These are phyloP conservation scores for Pythium guiyangense DNA, from an alignment of 352 stramenopile species.

Conservation along the genomic window DNA sequence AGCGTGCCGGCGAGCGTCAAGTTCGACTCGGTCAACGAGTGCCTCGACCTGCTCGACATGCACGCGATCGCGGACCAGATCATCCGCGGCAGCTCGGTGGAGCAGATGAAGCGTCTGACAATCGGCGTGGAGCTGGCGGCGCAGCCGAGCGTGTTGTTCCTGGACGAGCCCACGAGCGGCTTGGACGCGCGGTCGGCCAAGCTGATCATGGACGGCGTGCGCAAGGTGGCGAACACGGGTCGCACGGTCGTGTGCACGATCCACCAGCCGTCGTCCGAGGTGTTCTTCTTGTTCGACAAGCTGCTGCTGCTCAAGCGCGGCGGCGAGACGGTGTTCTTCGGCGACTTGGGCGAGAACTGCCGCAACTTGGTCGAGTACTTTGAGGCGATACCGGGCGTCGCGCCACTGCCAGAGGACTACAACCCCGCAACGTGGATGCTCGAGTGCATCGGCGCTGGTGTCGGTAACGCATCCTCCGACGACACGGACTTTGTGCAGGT, in stretches of 20 bases:
- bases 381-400: no score
- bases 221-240: conserved; percentile 57
- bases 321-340: no score
- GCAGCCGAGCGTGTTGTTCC: conserved; percentile 69
- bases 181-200: conserved; percentile 76
- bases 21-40: conserved; percentile 13
- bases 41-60: conserved; percentile 13
- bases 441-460: no score
- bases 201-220: conserved; percentile 68
- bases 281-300: no score
- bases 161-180: conserved; percentile 63
- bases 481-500: no score
- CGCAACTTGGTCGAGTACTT: no score
- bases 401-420: no score
- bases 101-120: conserved; percentile 33
- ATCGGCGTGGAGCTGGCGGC: conserved; percentile 58
- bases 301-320: no score
- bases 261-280: no score
- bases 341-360: no score
- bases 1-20: conserved; percentile 10
- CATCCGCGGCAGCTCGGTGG: conserved; percentile 18
- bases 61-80: conserved; percentile 16
- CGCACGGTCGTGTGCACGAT: conserved; percentile 11
- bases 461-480: no score
- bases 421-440: no score